Evolutionary conservation across 768 basidiomycete species (phyloP), one percentile per base, ranked within the genome.

Genomic region (Porphyrellus cyaneotinctus): DNA sequence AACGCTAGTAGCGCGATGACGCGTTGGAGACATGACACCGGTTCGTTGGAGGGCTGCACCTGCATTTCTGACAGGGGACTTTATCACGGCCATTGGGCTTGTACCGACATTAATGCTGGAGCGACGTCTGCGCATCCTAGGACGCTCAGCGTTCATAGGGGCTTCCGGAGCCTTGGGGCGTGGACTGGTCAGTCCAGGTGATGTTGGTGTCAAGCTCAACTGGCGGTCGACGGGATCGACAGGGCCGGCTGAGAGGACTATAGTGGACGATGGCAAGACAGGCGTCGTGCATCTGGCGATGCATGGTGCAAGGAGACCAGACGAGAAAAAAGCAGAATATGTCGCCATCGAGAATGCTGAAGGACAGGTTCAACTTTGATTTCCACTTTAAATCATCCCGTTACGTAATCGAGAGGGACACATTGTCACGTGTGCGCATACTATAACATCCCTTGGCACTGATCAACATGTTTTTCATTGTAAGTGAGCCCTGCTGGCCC

Each of bases 261-360:
- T 53, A 2, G 59, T 61, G 9, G 62, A 69, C 23, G 68, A 67
- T 1, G 64, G 63, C 23, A 67, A 56, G 14, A 54, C 47, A 3
- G 70, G 62, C 13, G 65, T 53, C 24, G 64, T 49, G 43, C 59
- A 59, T 58, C 63, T 50, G 33, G 62, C 43, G 37, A 67, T 57
- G 38, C 72, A 72, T 6, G 79, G 73, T 14, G 84, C 84, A 33
- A 85, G 79, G 32, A 87, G 75, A 20, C 85, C 85, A 36, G 84
- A 85, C 30, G 84, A 83, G 69, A 87, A 87, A 60, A 87, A 82
- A 9, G 80, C 71, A 28, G 85, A 87, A 61, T 87, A 87, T 1
- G 70, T 65, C 33, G 75, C 65, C 59, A 78, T 72, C 61, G 65
- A 68, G 23, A 53, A 15, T 43, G 45, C 22, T 52, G 49, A 33